Evolutionary conservation across 495 filamentous ascomycete genomes (phyloP).

Genomic region (Trichoderma reesei): DNA sequence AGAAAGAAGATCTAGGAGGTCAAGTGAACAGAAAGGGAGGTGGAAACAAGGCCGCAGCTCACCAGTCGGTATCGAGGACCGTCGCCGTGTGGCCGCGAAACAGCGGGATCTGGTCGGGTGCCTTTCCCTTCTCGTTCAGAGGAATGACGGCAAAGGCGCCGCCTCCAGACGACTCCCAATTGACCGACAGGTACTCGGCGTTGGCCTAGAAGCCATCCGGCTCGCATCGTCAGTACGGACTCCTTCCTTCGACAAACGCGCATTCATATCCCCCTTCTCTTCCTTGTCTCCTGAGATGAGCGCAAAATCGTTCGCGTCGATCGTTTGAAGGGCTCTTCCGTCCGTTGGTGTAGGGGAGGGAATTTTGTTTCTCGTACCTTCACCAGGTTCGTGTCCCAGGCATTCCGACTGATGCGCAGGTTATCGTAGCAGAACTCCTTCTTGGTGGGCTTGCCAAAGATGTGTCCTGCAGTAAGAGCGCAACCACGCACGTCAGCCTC

Average conservation of each 20-base stretch:
- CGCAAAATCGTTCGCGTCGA: too few species aligned
- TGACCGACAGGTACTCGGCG: slow-evolving; percentile 90
- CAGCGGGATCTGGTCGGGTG: slow-evolving; percentile 86
- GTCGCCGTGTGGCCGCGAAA: slow-evolving; percentile 93
- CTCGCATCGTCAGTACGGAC: too few species aligned
- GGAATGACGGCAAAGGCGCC: slow-evolving; percentile 97
- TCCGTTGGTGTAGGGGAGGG: too few species aligned
- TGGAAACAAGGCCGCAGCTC: too few species aligned
- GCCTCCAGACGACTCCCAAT: slow-evolving; percentile 96
- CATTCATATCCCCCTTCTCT: too few species aligned
- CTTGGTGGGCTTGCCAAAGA: slow-evolving; percentile 87
- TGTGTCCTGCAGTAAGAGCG: slow-evolving; percentile 59
- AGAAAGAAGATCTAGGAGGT: too few species aligned
- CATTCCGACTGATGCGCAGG: slow-evolving; percentile 85
- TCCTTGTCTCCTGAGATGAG: too few species aligned
- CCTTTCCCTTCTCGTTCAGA: slow-evolving; percentile 72
- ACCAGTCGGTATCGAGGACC: slow-evolving; percentile 98
- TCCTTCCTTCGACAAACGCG: too few species aligned
- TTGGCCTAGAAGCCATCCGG: too few species aligned
- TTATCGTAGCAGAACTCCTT: slow-evolving; percentile 97
- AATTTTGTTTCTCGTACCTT: too few species aligned
- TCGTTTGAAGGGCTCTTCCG: too few species aligned
- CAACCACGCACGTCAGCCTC: slow-evolving; percentile 12
- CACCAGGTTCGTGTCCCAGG: slow-evolving; percentile 96
- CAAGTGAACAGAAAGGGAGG: neutral